phyloP scores from a whole-genome alignment of 2,329 filamentous ascomycete genomes.

The Hirsutella rhossiliensis region DNA sequence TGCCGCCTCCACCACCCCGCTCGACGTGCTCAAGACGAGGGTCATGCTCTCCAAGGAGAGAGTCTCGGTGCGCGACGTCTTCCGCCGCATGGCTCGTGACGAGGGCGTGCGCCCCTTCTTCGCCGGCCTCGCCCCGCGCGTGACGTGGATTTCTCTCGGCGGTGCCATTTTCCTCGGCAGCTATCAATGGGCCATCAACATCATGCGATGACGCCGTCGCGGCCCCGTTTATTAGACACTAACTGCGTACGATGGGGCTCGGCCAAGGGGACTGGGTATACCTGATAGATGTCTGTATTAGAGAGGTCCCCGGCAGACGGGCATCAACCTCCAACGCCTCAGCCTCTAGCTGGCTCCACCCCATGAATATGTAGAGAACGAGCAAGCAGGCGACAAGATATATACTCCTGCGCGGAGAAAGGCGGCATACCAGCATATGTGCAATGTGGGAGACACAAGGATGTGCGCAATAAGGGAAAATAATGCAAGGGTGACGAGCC shows the following conservation, averaged over 20 bases:
- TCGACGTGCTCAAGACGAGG: slow-evolving; percentile 93
- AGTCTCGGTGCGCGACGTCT: slow-evolving; percentile 44
- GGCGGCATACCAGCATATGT: too few relatives aligned
- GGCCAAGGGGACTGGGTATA: background rate
- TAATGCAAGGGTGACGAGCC: too few relatives aligned
- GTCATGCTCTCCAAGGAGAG: slow-evolving; percentile 78
- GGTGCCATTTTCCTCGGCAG: slow-evolving; percentile 90
- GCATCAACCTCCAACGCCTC: too few relatives aligned
- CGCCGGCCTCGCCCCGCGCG: slow-evolving; percentile 64
- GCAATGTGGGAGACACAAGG: too few relatives aligned
- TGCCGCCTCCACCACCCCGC: slow-evolving; percentile 77
- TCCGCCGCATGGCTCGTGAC: slow-evolving; percentile 51
- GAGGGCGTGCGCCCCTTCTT: slow-evolving; percentile 61
- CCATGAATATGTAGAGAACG: too few relatives aligned
- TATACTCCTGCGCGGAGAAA: too few relatives aligned
- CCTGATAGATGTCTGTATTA: too few relatives aligned
- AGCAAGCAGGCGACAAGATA: too few relatives aligned
- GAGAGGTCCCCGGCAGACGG: too few relatives aligned
- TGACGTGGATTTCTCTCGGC: slow-evolving; percentile 90
- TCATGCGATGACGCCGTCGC: slow-evolving; percentile 33
- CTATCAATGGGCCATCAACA: slow-evolving; percentile 81
- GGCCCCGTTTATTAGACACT: background rate
- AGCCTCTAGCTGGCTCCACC: too few relatives aligned
- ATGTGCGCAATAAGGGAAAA: too few relatives aligned
- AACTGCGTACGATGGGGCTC: background rate